Conservation (phyloP, 805 yeast genomes). For the Kazachstania martiniae region DNA sequence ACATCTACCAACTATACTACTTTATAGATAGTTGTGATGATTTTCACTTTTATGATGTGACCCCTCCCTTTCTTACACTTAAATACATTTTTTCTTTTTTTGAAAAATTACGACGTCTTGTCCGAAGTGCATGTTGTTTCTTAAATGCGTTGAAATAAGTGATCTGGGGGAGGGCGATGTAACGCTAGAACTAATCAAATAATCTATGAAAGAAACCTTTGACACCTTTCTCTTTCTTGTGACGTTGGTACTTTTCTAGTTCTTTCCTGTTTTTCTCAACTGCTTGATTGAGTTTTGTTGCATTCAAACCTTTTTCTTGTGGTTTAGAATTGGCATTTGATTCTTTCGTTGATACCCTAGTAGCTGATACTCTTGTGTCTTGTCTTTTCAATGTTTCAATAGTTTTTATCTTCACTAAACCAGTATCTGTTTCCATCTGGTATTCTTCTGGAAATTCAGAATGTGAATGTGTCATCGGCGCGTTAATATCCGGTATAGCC, state of each 20-base stretch:
- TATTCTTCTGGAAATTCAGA: constrained; percentile 56
- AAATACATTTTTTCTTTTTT: no score
- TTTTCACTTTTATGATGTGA: no score
- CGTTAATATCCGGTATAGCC: constrained; percentile 13
- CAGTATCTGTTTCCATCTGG: constrained; percentile 53
- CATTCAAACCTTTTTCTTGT: constrained; percentile 3
- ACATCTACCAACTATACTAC: background rate
- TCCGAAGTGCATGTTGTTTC: no score
- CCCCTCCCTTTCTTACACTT: no score
- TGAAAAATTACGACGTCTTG: no score
- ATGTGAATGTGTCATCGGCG: constrained; percentile 9
- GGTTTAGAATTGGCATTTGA: background rate
- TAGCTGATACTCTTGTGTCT: constrained; percentile 11
- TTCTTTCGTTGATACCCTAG: background rate
- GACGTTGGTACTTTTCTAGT: constrained; percentile 18
- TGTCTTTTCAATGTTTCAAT: constrained; percentile 42
- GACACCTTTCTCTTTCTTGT: constrained; percentile 14
- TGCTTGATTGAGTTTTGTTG: constrained; percentile 20
- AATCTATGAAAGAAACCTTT: constrained; percentile 18
- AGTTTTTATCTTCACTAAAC: constrained; percentile 50
- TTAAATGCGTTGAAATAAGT: no score
- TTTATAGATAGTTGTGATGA: background rate
- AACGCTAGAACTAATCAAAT: constrained; percentile 11
- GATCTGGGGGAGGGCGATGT: no score
- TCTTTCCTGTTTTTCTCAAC: constrained; percentile 26